phyloP scores from a whole-genome alignment of 495 filamentous ascomycete species.

The Penicillium chermesinum region DNA sequence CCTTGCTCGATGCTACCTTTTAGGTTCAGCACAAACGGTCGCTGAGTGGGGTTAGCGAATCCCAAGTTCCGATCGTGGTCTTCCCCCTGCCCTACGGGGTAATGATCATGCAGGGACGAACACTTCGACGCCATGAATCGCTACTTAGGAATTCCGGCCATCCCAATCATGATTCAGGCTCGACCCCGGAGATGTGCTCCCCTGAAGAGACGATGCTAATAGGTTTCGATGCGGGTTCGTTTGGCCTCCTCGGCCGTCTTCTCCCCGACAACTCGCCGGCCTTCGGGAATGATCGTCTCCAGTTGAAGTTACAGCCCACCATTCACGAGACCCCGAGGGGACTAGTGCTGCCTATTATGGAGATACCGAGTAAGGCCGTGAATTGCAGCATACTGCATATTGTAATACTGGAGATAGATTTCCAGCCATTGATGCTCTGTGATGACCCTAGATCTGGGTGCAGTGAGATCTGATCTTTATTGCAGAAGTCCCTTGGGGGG shows the following conservation, averaged over 20 bases:
- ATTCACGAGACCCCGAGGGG: constrained; percentile 14
- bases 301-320: constrained; percentile 10
- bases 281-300: constrained; percentile 14
- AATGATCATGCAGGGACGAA: constrained; percentile 16
- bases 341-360: no score
- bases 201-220: background rate
- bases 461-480: background rate
- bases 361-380: background rate
- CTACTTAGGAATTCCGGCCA: constrained; percentile 3
- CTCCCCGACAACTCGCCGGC: background rate
- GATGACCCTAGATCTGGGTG: background rate
- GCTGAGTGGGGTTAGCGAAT: constrained; percentile 11
- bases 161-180: constrained; percentile 19
- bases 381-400: background rate
- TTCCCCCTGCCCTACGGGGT: constrained; percentile 5
- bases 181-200: background rate
- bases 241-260: background rate
- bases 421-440: constrained; percentile 1
- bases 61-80: constrained; percentile 4
- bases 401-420: background rate
- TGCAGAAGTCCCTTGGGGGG: constrained; percentile 8
- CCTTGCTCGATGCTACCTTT: constrained; percentile 21
- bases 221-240: background rate
- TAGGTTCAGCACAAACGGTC: background rate
- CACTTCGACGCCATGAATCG: constrained; percentile 12